A percentile compares a stretch with the other conserved stretches of the same genome.
phyloP scores from a whole-genome alignment of 495 filamentous ascomycete genomes.

The Penicillium malachiteum region DNA sequence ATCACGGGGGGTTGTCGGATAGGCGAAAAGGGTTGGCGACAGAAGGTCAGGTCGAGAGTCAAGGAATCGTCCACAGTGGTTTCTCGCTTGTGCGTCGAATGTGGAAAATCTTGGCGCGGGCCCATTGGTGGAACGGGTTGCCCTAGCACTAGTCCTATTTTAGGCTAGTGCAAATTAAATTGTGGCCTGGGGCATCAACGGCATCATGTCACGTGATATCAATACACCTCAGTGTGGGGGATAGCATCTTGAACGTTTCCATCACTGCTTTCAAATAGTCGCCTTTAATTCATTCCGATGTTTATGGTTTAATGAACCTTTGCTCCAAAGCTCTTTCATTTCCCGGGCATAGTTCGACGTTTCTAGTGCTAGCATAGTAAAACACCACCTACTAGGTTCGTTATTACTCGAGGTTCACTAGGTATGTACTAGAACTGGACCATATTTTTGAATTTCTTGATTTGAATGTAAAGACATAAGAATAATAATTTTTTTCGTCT shows the following conservation, averaged over 20 bases:
- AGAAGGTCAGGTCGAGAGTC: conserved; percentile 37
- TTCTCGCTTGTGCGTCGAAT: conserved; percentile 50
- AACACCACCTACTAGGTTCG: no score
- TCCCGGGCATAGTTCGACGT: no score
- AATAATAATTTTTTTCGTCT: background rate
- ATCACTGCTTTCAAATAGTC: no score
- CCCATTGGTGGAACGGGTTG: conserved; percentile 31
- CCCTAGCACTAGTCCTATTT: conserved; percentile 41
- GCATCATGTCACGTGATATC: background rate
- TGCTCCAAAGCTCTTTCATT: no score
- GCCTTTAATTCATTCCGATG: no score
- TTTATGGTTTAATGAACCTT: no score
- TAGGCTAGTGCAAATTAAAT: conserved; percentile 2
- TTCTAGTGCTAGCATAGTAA: no score
- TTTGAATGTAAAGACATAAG: background rate
- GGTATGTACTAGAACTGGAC: no score
- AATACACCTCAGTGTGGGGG: background rate
- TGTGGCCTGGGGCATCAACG: conserved; percentile 9
- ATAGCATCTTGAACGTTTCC: background rate
- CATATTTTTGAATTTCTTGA: no score
- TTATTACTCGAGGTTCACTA: no score
- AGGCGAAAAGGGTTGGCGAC: conserved; percentile 41
- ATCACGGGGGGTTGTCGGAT: conserved; percentile 44
- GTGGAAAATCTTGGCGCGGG: conserved; percentile 44
- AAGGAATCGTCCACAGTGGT: conserved; percentile 28